Conservation (phyloP, 2,329 filamentous ascomycete species). For the Nemania bipapillata region DNA sequence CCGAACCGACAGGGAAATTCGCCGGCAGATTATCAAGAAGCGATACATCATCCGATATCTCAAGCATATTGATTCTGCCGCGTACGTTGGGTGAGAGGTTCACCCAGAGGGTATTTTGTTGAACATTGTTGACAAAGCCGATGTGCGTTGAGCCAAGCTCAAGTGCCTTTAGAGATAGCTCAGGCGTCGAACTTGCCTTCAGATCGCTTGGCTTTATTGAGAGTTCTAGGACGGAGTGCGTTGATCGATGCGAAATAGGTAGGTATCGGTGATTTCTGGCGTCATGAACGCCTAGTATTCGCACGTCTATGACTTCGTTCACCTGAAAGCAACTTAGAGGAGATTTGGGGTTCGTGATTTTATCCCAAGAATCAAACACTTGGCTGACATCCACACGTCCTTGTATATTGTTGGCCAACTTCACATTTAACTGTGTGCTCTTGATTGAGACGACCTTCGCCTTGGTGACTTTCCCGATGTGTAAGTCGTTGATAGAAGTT, state of each 20-base stretch:
- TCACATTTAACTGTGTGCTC: conserved; percentile 90
- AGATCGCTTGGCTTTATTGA: conserved; percentile 79
- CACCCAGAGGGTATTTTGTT: conserved; percentile 84
- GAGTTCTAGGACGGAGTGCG: conserved; percentile 86
- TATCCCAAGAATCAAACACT: conserved; percentile 86
- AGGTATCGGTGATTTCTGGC: conserved; percentile 90
- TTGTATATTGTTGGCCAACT: conserved; percentile 85
- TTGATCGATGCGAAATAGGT: conserved; percentile 85
- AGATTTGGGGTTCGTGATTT: conserved; percentile 82
- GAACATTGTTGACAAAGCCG: conserved; percentile 91
- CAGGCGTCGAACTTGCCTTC: conserved; percentile 56
- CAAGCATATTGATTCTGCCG: conserved; percentile 82
- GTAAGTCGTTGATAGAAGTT: conserved; percentile 75
- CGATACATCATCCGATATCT: conserved; percentile 87
- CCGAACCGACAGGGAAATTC: conserved; percentile 91
- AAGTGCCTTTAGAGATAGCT: conserved; percentile 78
- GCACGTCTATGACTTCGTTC: conserved; percentile 77
- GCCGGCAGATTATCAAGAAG: conserved; percentile 77
- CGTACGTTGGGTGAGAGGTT: conserved; percentile 89
- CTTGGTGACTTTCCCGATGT: conserved; percentile 76
- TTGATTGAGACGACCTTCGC: conserved; percentile 86
- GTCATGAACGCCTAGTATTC: conserved; percentile 87
- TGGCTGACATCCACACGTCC: conserved; percentile 95
- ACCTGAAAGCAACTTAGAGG: conserved; percentile 79
- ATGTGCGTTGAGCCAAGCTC: conserved; percentile 76